These are phyloP conservation scores for Picea engelmannii DNA, from an alignment of 83 land plant genomes.

Conservation along the genomic window DNA sequence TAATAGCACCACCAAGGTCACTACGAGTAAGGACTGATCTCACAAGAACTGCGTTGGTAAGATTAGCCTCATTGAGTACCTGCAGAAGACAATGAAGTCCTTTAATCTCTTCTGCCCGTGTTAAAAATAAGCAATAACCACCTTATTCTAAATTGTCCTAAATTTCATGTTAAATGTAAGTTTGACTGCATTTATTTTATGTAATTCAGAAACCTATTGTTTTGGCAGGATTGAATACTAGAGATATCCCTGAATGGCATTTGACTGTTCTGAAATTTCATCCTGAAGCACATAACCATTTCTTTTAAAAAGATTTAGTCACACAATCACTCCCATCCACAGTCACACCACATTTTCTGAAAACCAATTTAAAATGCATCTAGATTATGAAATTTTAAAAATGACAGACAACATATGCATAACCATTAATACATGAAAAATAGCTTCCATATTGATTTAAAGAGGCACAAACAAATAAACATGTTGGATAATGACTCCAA, in stretches of 20 bases:
- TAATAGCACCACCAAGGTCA: slow-evolving; percentile 91
- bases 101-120: not conserved
- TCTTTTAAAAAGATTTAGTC: not conserved
- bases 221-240: too few species aligned
- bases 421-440: slow-evolving; percentile 2
- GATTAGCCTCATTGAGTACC: slow-evolving; percentile 98
- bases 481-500: too few species aligned
- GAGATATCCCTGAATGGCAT: not conserved
- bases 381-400: not conserved
- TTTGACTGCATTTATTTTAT: not conserved
- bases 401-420: not conserved
- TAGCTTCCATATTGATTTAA: not conserved
- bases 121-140: slow-evolving; percentile 6
- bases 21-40: slow-evolving; percentile 97
- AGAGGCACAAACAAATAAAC: not conserved
- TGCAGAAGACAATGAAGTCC: slow-evolving; percentile 19
- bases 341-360: not conserved
- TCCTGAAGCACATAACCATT: not conserved
- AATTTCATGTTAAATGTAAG: not conserved
- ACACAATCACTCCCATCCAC: not conserved
- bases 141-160: not conserved
- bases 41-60: slow-evolving; percentile 95
- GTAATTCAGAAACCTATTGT: too few species aligned
- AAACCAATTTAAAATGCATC: not conserved
- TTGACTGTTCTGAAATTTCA: not conserved